Evolutionary conservation across 441 rosid species (phyloP).

Genomic region (Brassica balearica): DNA sequence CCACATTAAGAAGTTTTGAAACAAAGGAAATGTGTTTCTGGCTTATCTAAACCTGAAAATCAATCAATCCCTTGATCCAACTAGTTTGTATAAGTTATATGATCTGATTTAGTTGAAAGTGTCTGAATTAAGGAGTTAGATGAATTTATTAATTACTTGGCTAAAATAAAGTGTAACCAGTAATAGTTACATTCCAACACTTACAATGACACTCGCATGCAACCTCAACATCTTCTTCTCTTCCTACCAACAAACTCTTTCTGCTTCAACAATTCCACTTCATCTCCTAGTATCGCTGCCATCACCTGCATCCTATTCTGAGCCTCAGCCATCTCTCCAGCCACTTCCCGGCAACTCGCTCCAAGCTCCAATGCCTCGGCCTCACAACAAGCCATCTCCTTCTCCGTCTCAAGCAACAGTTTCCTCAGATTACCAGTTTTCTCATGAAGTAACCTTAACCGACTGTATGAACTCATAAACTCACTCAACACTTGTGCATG

Average conservation of each 20-base stretch:
- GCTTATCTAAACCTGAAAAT: conserved; percentile 21
- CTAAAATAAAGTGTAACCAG: conserved; percentile 8
- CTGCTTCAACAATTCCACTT: conserved; percentile 38
- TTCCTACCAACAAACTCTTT: conserved; percentile 31
- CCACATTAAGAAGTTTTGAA: neutral
- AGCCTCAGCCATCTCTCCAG: conserved; percentile 38
- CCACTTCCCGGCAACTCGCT: conserved; percentile 25
- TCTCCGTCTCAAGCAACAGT: conserved; percentile 42
- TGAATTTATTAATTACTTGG: neutral
- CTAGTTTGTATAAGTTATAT: neutral
- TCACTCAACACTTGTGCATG: conserved; percentile 41
- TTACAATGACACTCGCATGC: neutral
- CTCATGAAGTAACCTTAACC: conserved; percentile 29
- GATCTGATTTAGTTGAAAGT: neutral
- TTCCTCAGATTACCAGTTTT: conserved; percentile 38
- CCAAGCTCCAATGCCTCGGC: conserved; percentile 45
- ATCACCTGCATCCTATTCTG: conserved; percentile 42
- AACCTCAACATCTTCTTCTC: conserved; percentile 22
- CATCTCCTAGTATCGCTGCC: conserved; percentile 36
- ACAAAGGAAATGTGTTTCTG: conserved; percentile 21
- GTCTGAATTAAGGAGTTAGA: conserved; percentile 13
- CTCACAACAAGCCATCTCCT: conserved; percentile 38
- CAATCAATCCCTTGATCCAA: conserved; percentile 18
- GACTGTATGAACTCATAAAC: conserved; percentile 31
- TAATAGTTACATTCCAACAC: neutral